phyloP scores from a whole-genome alignment of 2,329 filamentous ascomycete genomes.

The Hymenoscyphus infarciens region DNA sequence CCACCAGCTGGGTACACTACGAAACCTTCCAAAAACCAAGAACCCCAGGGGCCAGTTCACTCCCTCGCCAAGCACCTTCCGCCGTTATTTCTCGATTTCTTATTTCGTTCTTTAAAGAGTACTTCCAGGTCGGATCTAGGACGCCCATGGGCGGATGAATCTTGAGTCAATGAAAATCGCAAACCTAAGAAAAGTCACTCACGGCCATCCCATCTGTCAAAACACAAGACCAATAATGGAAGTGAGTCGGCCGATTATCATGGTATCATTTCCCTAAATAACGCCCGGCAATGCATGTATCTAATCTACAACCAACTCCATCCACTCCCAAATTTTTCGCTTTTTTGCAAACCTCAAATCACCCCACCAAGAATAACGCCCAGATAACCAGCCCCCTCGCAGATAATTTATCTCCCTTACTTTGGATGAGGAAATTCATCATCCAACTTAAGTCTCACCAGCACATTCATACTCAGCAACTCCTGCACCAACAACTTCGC shows the following conservation, averaged over 20 bases:
- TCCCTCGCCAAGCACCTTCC: too few relatives aligned
- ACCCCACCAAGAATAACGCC: not conserved
- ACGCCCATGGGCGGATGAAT: too few relatives aligned
- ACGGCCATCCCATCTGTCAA: not conserved
- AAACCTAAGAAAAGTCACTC: not conserved
- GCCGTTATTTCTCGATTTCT: too few relatives aligned
- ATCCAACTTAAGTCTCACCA: slow-evolving; percentile 81
- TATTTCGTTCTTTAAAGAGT: too few relatives aligned
- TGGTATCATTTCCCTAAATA: slow-evolving; percentile 3
- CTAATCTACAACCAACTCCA: not conserved
- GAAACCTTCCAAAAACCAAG: too few relatives aligned
- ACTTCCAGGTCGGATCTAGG: too few relatives aligned
- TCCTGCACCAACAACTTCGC: slow-evolving; percentile 96
- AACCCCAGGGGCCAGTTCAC: too few relatives aligned
- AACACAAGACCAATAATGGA: not conserved
- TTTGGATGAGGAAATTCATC: slow-evolving; percentile 74
- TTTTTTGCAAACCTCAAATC: not conserved
- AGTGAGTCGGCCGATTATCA: not conserved
- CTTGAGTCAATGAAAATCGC: not conserved
- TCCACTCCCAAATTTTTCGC: not conserved
- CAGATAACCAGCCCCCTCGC: not conserved
- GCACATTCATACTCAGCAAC: slow-evolving; percentile 97
- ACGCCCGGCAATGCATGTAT: not conserved
- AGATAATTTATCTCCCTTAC: slow-evolving; percentile 8
- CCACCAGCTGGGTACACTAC: too few relatives aligned